A percentile compares a stretch with the other conserved stretches of the same genome.
phyloP scores from a whole-genome alignment of 768 basidiomycete genomes.

The Russula sp. region DNA sequence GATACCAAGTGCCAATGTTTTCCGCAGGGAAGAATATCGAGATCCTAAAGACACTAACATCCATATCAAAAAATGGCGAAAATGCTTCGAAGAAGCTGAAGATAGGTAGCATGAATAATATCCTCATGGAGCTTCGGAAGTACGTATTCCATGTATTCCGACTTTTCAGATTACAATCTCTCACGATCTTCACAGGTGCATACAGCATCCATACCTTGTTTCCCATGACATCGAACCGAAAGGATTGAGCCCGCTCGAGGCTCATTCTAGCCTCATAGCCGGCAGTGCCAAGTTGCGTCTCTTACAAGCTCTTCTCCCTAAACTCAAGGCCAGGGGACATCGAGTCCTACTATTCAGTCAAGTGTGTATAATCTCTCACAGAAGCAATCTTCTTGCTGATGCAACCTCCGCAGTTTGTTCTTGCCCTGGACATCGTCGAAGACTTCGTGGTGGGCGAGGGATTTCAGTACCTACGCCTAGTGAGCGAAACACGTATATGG shows the following conservation, averaged over 20 bases:
- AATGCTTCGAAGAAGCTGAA: slow-evolving; percentile 39
- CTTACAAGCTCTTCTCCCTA: slow-evolving; percentile 73
- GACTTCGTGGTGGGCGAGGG: slow-evolving; percentile 85
- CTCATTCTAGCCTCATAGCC: slow-evolving; percentile 76
- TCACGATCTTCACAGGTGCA: slow-evolving; percentile 50
- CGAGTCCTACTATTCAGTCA: slow-evolving; percentile 91
- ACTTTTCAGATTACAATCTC: background rate
- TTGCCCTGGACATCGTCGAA: slow-evolving; percentile 82
- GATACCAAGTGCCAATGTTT: slow-evolving; percentile 27
- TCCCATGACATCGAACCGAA: slow-evolving; percentile 75
- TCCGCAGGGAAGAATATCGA: slow-evolving; percentile 65
- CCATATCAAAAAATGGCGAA: slow-evolving; percentile 39
- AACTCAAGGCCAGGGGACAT: slow-evolving; percentile 80
- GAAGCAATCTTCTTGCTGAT: background rate
- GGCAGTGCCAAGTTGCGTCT: slow-evolving; percentile 84
- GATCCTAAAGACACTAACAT: slow-evolving; percentile 57
- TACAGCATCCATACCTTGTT: slow-evolving; percentile 91
- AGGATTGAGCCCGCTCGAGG: slow-evolving; percentile 52
- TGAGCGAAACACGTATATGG: slow-evolving; percentile 37
- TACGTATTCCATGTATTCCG: slow-evolving; percentile 42
- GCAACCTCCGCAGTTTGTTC: slow-evolving; percentile 63
- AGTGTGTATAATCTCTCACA: slow-evolving; percentile 42
- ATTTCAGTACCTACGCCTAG: slow-evolving; percentile 73
- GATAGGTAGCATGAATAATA: slow-evolving; percentile 63
- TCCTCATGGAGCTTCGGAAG: slow-evolving; percentile 88